Conservation (phyloP, 345 rosid genomes). For the Rhizophora mangle region DNA sequence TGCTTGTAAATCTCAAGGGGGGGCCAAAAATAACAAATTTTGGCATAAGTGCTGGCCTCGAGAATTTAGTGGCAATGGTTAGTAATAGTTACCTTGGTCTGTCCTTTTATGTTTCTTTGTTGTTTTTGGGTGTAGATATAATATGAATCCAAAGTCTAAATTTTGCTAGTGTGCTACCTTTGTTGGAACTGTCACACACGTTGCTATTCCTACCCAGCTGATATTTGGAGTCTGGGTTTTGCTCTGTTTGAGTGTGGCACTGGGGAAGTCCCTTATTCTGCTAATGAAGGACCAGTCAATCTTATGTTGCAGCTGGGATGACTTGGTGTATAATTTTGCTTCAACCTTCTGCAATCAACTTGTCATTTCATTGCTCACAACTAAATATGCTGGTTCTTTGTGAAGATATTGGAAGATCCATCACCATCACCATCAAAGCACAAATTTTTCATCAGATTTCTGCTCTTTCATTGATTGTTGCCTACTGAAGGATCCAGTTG, state of each 20-base stretch:
- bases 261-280: constrained; percentile 88
- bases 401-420: constrained; percentile 89
- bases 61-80: constrained; percentile 95
- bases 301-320: constrained; percentile 85
- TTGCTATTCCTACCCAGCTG: constrained; percentile 94
- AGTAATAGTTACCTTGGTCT: constrained; percentile 23
- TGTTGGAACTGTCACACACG: constrained; percentile 98
- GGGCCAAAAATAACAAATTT: constrained; percentile 96
- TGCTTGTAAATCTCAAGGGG: constrained; percentile 90
- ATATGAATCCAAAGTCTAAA: constrained; percentile 11
- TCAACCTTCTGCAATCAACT: constrained; percentile 4
- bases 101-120: constrained; percentile 7
- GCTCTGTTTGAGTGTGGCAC: constrained; percentile 94
- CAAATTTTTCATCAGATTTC: constrained; percentile 71
- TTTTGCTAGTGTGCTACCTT: constrained; percentile 85
- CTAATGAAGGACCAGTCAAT: constrained; percentile 85
- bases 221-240: constrained; percentile 97
- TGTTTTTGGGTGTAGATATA: constrained; percentile 6
- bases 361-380: constrained; percentile 3
- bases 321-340: neutral
- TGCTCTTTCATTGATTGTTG: constrained; percentile 88
- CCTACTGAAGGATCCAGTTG: constrained; percentile 74
- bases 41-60: constrained; percentile 96
- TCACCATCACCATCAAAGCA: constrained; percentile 76
- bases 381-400: constrained; percentile 7